These are phyloP conservation scores for Selaginella tamariscina DNA, from an alignment of 75 land plant species.

Conservation along the genomic window DNA sequence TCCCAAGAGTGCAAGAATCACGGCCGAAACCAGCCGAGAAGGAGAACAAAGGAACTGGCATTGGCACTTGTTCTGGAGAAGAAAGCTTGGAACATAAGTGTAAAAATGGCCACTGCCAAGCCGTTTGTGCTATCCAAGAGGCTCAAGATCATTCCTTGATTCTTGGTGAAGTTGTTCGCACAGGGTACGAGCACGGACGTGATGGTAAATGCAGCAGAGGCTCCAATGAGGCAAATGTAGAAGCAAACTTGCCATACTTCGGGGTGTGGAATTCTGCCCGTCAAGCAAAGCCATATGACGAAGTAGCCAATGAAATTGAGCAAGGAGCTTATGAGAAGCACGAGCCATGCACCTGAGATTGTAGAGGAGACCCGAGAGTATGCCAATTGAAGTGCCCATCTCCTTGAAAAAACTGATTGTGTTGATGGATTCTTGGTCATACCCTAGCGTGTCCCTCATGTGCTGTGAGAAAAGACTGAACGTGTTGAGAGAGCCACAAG, in stretches of 20 bases:
- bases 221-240: neutral
- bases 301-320: neutral
- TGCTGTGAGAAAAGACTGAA: constrained; percentile 10
- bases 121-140: constrained; percentile 1
- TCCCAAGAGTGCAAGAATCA: neutral
- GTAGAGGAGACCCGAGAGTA: neutral
- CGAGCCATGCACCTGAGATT: neutral
- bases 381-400: neutral
- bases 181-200: neutral
- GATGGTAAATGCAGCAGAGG: neutral
- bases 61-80: neutral
- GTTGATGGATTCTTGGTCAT: neutral
- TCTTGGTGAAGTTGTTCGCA: neutral
- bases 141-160: neutral
- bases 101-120: neutral
- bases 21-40: neutral
- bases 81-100: neutral
- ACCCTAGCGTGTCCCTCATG: neutral
- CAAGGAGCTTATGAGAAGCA: neutral
- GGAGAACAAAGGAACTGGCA: neutral
- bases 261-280: neutral
- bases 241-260: neutral
- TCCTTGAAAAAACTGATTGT: neutral
- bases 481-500: neutral
- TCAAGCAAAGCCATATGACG: neutral